A percentile compares a stretch with the other conserved stretches of the same genome.
Evolutionary conservation across 352 stramenopile species (phyloP).

Genomic region (Pythium insidiosum): DNA sequence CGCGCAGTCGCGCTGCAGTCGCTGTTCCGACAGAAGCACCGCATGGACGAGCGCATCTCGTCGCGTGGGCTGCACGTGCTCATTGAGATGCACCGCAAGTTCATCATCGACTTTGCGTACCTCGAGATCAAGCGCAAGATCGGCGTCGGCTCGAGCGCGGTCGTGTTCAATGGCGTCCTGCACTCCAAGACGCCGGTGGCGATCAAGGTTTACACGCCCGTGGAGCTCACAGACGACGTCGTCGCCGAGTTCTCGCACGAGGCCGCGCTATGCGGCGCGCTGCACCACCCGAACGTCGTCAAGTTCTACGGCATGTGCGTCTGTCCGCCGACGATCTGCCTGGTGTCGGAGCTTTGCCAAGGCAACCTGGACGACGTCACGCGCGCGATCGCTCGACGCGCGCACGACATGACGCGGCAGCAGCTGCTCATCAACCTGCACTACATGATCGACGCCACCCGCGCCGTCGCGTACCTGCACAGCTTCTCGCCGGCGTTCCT

Average conservation of each 20-base stretch:
- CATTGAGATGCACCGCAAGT: conserved; percentile 62
- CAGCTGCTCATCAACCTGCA: conserved; percentile 50
- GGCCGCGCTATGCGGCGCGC: conserved; percentile 27
- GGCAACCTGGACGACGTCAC: conserved; percentile 43
- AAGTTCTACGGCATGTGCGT: conserved; percentile 58
- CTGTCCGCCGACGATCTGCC: conserved; percentile 56
- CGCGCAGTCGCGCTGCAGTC: conserved; percentile 45
- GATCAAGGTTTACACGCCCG: conserved; percentile 56
- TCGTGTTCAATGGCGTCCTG: conserved; percentile 39
- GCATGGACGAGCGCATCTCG: conserved; percentile 19
- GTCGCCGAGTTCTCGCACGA: conserved; percentile 51
- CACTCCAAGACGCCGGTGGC: conserved; percentile 26
- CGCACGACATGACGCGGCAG: conserved; percentile 9
- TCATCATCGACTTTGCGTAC: conserved; percentile 72
- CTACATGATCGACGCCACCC: conserved; percentile 59
- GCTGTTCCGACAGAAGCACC: conserved; percentile 21
- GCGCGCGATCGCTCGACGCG: conserved; percentile 13
- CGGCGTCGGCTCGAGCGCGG: conserved; percentile 26
- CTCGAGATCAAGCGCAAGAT: conserved; percentile 50
- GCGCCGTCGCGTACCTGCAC: conserved; percentile 61
- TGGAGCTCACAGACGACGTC: conserved; percentile 38
- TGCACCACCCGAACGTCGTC: conserved; percentile 51
- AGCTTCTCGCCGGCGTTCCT: conserved; percentile 67
- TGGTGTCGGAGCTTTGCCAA: conserved; percentile 70
- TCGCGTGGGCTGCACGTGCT: conserved; percentile 47